Conservation (phyloP, 345 rosid species). For the Lepidium sativum region DNA sequence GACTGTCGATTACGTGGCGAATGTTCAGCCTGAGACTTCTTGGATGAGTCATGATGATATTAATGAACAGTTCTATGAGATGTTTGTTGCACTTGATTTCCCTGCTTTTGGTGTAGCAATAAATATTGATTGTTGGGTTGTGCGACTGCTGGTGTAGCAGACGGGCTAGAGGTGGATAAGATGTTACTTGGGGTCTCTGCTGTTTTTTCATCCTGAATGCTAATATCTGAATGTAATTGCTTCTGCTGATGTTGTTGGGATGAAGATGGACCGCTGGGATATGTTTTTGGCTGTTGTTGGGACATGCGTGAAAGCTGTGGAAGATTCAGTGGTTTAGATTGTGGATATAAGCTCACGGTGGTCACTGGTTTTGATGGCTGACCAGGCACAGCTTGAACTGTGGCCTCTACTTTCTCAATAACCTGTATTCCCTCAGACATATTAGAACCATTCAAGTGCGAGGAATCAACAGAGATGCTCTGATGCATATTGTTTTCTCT, state of each 20-base stretch:
- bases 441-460: slow-evolving; percentile 54
- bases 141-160: slow-evolving; percentile 34
- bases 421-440: slow-evolving; percentile 32
- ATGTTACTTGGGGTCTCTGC: slow-evolving; percentile 39
- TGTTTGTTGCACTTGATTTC: slow-evolving; percentile 38
- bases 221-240: slow-evolving; percentile 57
- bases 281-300: slow-evolving; percentile 44
- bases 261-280: slow-evolving; percentile 34
- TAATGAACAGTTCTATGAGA: slow-evolving; percentile 48
- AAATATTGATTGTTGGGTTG: slow-evolving; percentile 29
- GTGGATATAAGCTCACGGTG: slow-evolving; percentile 35
- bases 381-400: slow-evolving; percentile 46
- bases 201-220: slow-evolving; percentile 40
- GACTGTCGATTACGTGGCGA: slow-evolving; percentile 36
- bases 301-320: slow-evolving; percentile 38
- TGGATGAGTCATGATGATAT: slow-evolving; percentile 34
- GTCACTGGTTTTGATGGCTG: slow-evolving; percentile 50
- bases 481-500: slow-evolving; percentile 72
- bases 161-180: slow-evolving; percentile 32
- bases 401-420: slow-evolving; percentile 51
- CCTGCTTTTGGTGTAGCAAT: slow-evolving; percentile 48
- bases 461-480: slow-evolving; percentile 45
- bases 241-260: slow-evolving; percentile 47
- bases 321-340: slow-evolving; percentile 47
- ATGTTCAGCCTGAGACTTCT: slow-evolving; percentile 46